Evolutionary conservation across 768 basidiomycete genomes (phyloP).

Genomic region (Asterophora parasitica): DNA sequence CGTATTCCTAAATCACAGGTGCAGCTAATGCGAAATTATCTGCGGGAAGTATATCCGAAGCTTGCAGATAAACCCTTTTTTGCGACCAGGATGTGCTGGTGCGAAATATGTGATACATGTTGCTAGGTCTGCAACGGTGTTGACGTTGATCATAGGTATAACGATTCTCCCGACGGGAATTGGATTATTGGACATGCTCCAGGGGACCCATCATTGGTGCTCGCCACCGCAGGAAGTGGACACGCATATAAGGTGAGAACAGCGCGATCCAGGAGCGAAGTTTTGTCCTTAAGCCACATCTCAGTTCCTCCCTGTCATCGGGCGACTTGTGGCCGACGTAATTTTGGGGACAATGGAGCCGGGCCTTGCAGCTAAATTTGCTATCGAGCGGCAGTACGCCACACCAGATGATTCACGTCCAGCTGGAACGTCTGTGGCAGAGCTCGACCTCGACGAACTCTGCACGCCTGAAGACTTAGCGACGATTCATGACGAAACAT

Average conservation of each 20-base stretch:
- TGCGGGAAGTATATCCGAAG: slow-evolving; percentile 67
- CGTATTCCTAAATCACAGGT: slow-evolving; percentile 61
- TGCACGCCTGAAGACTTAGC: slow-evolving; percentile 45
- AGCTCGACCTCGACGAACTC: slow-evolving; percentile 44
- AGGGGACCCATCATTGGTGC: slow-evolving; percentile 50
- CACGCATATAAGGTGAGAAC: slow-evolving; percentile 75
- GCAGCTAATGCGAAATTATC: slow-evolving; percentile 41
- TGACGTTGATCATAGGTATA: slow-evolving; percentile 59
- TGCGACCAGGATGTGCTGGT: slow-evolving; percentile 87
- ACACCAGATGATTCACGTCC: slow-evolving; percentile 21
- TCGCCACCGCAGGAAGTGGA: slow-evolving; percentile 88
- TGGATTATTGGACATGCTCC: slow-evolving; percentile 83
- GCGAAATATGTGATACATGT: slow-evolving; percentile 3
- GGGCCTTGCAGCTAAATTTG: slow-evolving; percentile 53
- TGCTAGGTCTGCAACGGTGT: too few species aligned
- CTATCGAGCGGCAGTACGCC: slow-evolving; percentile 44
- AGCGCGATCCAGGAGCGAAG: not conserved
- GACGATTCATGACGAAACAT: not conserved
- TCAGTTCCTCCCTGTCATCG: slow-evolving; percentile 88
- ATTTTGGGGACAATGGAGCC: slow-evolving; percentile 61
- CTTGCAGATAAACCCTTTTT: slow-evolving; percentile 69
- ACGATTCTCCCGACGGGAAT: slow-evolving; percentile 79
- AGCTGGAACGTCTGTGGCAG: slow-evolving; percentile 14
- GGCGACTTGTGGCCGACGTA: slow-evolving; percentile 67
- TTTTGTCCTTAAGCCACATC: not conserved